Base-by-base conservation (phyloP, 2,329 filamentous ascomycete genomes). In the Fusarium miscanthi region DNA sequence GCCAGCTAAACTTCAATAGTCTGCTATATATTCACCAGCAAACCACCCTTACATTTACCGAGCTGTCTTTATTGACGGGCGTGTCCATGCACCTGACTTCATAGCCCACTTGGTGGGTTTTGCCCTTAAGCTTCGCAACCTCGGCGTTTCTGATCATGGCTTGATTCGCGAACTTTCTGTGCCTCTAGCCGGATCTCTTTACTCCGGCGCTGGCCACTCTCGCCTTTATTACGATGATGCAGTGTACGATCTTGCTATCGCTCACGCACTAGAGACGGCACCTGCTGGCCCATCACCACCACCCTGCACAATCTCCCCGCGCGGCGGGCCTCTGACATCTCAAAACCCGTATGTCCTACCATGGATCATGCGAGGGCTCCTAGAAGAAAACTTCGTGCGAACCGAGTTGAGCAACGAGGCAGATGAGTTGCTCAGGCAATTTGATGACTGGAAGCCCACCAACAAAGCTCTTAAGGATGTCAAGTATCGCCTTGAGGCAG, bases 401-500 rank as follows among this genome's bases (percentile, higher is more conserved):
- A 93, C 90, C 27, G 93, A 97, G 78, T 83, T 97, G 23, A 89
- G 89, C 37, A 83, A 87, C 4, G 96, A 99, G 82, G 94, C 94
- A 11, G 88, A 89, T 67, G 89, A 94, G 78, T 82, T 99, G 56
- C 84, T 99, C n/a, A 86, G 86, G 66, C 91, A 97, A 81, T 99
- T 98, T 81, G 95, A 98, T 80, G 90, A 93, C 59, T 99, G 96
- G 96, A 95, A 93, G 78, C 96, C 96, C 2, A 87, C 86, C 0
- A 97, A 91, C 12, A 99, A 98, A 84, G 93, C 93, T 46, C 83
- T 99, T 64, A 97, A 96, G 83, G 96, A 99, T 82, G 95, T 99
- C 51, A 97, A 97, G 82, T 98, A 97, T 82, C 88, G 96, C 69
- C 85, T 99, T 25, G 96, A 98, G 83, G 95, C 92, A 6, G 93